Conservation (phyloP, 2,329 filamentous ascomycete species). For the Diaporthe batatas region DNA sequence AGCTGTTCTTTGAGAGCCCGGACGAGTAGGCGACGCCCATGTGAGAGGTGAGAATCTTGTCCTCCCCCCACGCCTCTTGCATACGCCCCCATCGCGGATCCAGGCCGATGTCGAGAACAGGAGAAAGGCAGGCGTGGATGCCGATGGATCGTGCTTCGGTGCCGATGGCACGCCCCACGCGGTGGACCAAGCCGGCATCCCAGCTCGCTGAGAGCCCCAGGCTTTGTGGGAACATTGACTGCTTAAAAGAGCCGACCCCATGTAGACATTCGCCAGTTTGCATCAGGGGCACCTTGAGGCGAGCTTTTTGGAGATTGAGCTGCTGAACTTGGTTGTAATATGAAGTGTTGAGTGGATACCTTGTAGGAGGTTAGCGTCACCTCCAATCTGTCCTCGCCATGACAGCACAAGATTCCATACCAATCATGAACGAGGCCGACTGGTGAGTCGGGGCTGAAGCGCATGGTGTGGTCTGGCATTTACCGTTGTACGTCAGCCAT, state of each 20-base stretch:
- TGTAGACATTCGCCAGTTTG: slow-evolving; percentile 60
- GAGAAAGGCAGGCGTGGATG: slow-evolving; percentile 59
- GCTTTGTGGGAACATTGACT: slow-evolving; percentile 60
- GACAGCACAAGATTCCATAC: slow-evolving; percentile 39
- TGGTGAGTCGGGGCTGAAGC: slow-evolving; percentile 53
- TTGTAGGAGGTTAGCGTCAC: background rate
- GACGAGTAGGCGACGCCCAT: slow-evolving; percentile 60
- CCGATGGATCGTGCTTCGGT: slow-evolving; percentile 59
- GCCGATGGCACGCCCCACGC: slow-evolving; percentile 58
- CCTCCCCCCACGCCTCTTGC: slow-evolving; percentile 63
- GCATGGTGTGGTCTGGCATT: slow-evolving; percentile 51
- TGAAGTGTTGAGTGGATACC: slow-evolving; percentile 56
- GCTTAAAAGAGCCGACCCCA: slow-evolving; percentile 59
- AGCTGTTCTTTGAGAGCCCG: slow-evolving; percentile 59
- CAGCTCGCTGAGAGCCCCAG: slow-evolving; percentile 58
- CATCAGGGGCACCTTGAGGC: slow-evolving; percentile 56
- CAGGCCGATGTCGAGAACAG: slow-evolving; percentile 59
- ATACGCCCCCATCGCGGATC: slow-evolving; percentile 59
- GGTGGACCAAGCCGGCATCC: slow-evolving; percentile 56
- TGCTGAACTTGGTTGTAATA: slow-evolving; percentile 57
- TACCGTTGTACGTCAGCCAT: slow-evolving; percentile 43
- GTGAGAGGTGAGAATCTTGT: slow-evolving; percentile 58
- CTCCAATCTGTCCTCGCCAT: background rate
- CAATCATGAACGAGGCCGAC: slow-evolving; percentile 59
- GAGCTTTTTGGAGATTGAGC: slow-evolving; percentile 54